These are phyloP conservation scores for Austroboletus niveus DNA, from an alignment of 1,284 basidiomycete species.

Conservation along the genomic window DNA sequence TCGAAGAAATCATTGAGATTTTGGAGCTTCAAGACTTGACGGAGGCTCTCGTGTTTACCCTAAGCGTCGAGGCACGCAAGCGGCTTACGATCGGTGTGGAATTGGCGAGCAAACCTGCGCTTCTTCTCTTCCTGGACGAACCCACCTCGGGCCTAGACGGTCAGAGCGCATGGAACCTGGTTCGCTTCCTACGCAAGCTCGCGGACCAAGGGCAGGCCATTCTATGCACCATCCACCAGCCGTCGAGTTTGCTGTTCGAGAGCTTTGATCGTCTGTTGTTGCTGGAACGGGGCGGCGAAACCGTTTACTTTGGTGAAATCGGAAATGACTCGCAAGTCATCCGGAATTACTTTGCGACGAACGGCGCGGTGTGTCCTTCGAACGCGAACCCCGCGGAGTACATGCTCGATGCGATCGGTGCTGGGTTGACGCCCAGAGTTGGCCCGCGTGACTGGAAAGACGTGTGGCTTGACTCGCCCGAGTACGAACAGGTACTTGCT, in stretches of 20 bases:
- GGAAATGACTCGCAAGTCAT: slow-evolving; percentile 63
- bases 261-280: slow-evolving; percentile 76
- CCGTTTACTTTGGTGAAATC: slow-evolving; percentile 79
- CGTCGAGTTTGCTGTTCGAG: slow-evolving; percentile 62
- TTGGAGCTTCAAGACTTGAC: slow-evolving; percentile 64
- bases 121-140: slow-evolving; percentile 75
- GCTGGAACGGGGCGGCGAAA: slow-evolving; percentile 65
- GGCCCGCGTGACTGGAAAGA: slow-evolving; percentile 77
- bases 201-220: slow-evolving; percentile 86
- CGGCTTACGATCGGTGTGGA: slow-evolving; percentile 89
- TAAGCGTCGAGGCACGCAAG: slow-evolving; percentile 80
- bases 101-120: slow-evolving; percentile 78
- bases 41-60: slow-evolving; percentile 60
- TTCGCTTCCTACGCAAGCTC: slow-evolving; percentile 81
- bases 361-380: slow-evolving; percentile 62
- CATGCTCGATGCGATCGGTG: slow-evolving; percentile 73
- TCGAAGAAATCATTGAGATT: slow-evolving; percentile 74
- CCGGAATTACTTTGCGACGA: slow-evolving; percentile 65
- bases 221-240: slow-evolving; percentile 76
- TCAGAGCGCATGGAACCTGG: slow-evolving; percentile 81
- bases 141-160: slow-evolving; percentile 74
- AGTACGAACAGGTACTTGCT: slow-evolving; percentile 37
- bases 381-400: slow-evolving; percentile 63
- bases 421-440: slow-evolving; percentile 62
- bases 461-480: slow-evolving; percentile 62